phyloP scores from a whole-genome alignment of 2,329 filamentous ascomycete genomes.

The Diaporthe eres region DNA sequence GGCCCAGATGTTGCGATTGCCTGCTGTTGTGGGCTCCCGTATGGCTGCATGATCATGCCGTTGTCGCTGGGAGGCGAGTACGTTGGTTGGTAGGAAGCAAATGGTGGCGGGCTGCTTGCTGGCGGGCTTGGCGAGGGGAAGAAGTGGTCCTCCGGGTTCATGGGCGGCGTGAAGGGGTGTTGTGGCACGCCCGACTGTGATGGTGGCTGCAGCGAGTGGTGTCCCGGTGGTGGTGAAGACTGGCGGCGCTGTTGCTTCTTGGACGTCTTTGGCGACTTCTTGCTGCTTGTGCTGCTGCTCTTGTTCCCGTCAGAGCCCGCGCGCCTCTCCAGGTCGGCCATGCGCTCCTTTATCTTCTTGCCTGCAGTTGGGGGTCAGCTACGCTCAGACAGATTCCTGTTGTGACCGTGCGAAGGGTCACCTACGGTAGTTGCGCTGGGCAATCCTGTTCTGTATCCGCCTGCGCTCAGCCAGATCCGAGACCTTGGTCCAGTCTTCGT shows the following conservation, averaged over 20 bases:
- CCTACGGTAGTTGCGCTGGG: conserved; percentile 95
- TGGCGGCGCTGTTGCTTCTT: conserved; percentile 47
- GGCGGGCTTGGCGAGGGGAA: conserved; percentile 61
- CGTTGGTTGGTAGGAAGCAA: conserved; percentile 73
- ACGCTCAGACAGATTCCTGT: conserved; percentile 19
- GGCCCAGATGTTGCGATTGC: conserved; percentile 65
- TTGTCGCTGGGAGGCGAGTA: conserved; percentile 75
- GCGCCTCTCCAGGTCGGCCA: conserved; percentile 87
- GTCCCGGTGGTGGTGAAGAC: conserved; percentile 45
- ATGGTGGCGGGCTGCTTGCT: conserved; percentile 70
- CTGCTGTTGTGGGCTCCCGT: conserved; percentile 68
- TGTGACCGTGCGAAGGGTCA: conserved; percentile 41
- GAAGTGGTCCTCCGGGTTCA: conserved; percentile 75
- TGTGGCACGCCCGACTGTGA: conserved; percentile 55
- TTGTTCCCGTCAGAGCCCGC: conserved; percentile 66
- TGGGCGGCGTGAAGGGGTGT: conserved; percentile 73
- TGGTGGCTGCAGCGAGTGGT: conserved; percentile 52
- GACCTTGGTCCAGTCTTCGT: conserved; percentile 99
- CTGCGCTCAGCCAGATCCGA: conserved; percentile 95
- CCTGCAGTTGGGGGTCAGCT: conserved; percentile 61
- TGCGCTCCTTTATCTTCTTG: conserved; percentile 92
- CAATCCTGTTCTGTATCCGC: conserved; percentile 97
- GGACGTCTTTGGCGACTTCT: conserved; percentile 60
- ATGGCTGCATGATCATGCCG: conserved; percentile 69
- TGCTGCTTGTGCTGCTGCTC: conserved; percentile 60